Conservation (phyloP, 352 stramenopile genomes). For the Phytophthora pisi region DNA sequence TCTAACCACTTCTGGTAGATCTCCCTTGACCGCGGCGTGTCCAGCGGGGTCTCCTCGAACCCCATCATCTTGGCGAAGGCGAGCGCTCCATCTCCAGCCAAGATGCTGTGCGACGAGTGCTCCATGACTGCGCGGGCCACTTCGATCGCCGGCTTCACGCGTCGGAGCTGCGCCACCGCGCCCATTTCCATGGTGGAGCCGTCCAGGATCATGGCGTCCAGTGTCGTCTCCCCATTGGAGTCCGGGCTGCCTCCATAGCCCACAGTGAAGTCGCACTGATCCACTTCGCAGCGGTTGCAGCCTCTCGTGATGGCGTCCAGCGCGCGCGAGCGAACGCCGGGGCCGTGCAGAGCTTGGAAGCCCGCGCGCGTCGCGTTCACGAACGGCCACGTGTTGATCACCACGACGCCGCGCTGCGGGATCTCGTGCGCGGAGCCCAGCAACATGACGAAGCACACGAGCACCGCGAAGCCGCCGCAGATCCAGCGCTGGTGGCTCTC, state of each 20-base stretch:
- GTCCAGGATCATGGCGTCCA: constrained; percentile 93
- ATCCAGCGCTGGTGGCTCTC: constrained; percentile 41
- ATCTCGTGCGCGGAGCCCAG: constrained; percentile 34
- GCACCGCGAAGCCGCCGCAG: constrained; percentile 32
- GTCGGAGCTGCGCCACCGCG: constrained; percentile 78
- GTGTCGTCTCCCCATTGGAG: constrained; percentile 83
- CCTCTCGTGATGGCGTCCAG: constrained; percentile 73
- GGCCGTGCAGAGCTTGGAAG: constrained; percentile 50
- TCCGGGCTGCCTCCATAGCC: constrained; percentile 90
- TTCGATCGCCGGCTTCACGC: constrained; percentile 83
- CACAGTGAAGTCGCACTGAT: constrained; percentile 90
- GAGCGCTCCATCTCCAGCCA: constrained; percentile 86
- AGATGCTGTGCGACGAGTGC: constrained; percentile 88
- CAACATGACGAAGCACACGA: constrained; percentile 39
- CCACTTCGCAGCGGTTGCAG: constrained; percentile 81
- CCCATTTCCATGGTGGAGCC: constrained; percentile 86
- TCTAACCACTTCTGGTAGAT: constrained; percentile 63
- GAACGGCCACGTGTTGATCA: constrained; percentile 89
- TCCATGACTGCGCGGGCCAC: constrained; percentile 89
- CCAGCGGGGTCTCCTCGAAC: constrained; percentile 76
- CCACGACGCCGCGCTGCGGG: constrained; percentile 46
- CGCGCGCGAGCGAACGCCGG: constrained; percentile 17
- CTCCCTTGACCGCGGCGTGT: constrained; percentile 62
- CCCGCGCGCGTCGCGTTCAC: constrained; percentile 68
- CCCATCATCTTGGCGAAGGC: constrained; percentile 92